phyloP scores from a whole-genome alignment of 495 filamentous ascomycete species.

The Pyrenula massariospora region DNA sequence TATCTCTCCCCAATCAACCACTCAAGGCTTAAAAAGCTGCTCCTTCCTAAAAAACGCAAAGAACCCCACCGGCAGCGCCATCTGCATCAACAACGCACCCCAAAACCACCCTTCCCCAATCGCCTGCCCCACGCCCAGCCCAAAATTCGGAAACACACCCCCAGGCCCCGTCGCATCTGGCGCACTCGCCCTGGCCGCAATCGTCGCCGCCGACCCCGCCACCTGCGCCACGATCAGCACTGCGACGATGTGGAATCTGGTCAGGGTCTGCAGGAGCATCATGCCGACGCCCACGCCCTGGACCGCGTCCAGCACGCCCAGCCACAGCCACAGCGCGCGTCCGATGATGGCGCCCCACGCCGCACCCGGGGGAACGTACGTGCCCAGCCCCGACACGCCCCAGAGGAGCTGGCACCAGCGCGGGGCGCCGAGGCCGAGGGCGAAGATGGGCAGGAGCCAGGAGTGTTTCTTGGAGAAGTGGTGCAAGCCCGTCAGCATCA shows the following conservation, averaged over 20 bases:
- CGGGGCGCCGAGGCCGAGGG: slow-evolving; percentile 49
- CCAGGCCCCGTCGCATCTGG: slow-evolving; percentile 47
- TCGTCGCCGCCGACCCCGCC: slow-evolving; percentile 43
- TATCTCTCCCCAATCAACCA: slow-evolving; percentile 6
- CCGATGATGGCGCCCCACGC: slow-evolving; percentile 36
- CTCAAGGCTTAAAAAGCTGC: slow-evolving; percentile 44
- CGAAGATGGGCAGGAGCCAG: slow-evolving; percentile 58
- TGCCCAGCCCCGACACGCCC: slow-evolving; percentile 42
- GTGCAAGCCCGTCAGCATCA: slow-evolving; percentile 33
- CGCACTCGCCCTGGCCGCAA: slow-evolving; percentile 44
- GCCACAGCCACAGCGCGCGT: slow-evolving; percentile 51
- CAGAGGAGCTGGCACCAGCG: slow-evolving; percentile 59
- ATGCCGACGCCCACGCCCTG: slow-evolving; percentile 55
- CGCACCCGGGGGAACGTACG: slow-evolving; percentile 48
- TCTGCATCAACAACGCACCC: slow-evolving; percentile 40
- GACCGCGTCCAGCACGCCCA: slow-evolving; percentile 49
- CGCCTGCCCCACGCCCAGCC: slow-evolving; percentile 25
- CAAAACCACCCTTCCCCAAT: slow-evolving; percentile 42
- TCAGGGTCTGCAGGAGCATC: slow-evolving; percentile 52
- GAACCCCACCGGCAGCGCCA: slow-evolving; percentile 41
- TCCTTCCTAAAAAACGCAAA: slow-evolving; percentile 50
- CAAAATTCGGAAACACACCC: slow-evolving; percentile 47
- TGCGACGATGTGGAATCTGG: slow-evolving; percentile 44
- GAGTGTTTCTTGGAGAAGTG: slow-evolving; percentile 39
- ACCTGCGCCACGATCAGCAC: slow-evolving; percentile 45